phyloP scores from a whole-genome alignment of 106 monocot genomes.

The Dendrobium catenatum region DNA sequence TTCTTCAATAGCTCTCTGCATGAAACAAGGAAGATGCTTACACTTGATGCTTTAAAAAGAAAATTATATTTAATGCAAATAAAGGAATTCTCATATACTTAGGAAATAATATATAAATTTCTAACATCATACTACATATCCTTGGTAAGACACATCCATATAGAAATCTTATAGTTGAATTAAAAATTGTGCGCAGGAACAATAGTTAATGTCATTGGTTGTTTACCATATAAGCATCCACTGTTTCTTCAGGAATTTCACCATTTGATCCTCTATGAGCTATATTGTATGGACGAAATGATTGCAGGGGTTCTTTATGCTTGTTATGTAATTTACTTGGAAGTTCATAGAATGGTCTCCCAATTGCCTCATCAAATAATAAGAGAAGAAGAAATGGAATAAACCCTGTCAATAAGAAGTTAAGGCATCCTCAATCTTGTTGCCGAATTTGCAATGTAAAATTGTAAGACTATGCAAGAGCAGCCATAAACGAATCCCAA shows the following conservation, averaged over 20 bases:
- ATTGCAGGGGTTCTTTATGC: slow-evolving; percentile 47
- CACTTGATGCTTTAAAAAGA: not conserved
- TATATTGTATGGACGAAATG: slow-evolving; percentile 61
- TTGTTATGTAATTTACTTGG: slow-evolving; percentile 42
- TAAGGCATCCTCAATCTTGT: not conserved
- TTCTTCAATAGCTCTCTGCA: slow-evolving; percentile 85
- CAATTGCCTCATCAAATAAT: slow-evolving; percentile 18
- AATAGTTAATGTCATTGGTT: not conserved
- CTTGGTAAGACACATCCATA: too few relatives aligned
- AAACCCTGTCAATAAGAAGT: slow-evolving; percentile 19
- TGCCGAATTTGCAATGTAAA: not conserved
- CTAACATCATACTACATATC: too few relatives aligned
- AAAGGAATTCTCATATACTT: not conserved
- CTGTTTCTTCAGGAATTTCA: slow-evolving; percentile 89
- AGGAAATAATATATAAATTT: not conserved
- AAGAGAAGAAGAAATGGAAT: slow-evolving; percentile 31
- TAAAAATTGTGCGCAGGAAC: not conserved
- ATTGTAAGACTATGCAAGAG: not conserved
- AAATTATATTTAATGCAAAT: not conserved
- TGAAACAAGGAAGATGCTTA: not conserved
- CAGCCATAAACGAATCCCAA: not conserved
- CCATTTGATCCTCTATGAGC: slow-evolving; percentile 94
- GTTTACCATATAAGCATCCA: slow-evolving; percentile 64
- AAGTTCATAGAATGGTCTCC: slow-evolving; percentile 57
- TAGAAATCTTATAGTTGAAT: too few relatives aligned